Conservation (phyloP, 1,284 basidiomycete genomes). For the Boletus semigastroideus region DNA sequence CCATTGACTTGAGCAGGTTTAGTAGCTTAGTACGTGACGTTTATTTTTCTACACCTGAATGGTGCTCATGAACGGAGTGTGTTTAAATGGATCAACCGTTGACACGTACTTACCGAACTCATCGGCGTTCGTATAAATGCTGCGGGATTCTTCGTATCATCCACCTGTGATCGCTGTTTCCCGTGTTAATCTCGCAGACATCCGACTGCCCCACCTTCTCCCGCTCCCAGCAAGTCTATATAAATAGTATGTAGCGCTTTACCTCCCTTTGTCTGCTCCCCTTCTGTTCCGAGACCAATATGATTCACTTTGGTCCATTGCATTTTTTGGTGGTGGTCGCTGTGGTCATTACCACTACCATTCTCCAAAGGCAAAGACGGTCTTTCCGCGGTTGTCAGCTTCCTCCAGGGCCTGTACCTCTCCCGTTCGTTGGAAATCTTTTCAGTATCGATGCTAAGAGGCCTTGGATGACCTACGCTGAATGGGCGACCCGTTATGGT, state of each 20-base stretch:
- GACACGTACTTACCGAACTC: too few species aligned
- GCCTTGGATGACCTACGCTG: conserved; percentile 24
- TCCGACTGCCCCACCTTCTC: background rate
- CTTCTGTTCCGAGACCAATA: background rate
- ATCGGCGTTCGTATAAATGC: too few species aligned
- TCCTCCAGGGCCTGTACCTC: conserved; percentile 22
- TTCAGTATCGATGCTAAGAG: conserved; percentile 20
- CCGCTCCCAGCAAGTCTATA: background rate
- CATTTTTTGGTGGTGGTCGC: conserved; percentile 3
- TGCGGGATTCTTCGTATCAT: too few species aligned
- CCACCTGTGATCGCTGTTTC: too few species aligned
- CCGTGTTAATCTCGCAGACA: too few species aligned
- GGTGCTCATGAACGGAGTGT: too few species aligned
- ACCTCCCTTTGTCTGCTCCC: background rate
- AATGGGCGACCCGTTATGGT: conserved; percentile 25
- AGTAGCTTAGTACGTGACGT: too few species aligned
- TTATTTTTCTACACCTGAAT: too few species aligned
- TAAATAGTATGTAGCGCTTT: background rate
- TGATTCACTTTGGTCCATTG: background rate
- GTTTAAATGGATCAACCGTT: too few species aligned
- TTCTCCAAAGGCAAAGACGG: conserved; percentile 8
- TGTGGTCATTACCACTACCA: background rate
- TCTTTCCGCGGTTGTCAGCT: conserved; percentile 6
- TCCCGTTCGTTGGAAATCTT: conserved; percentile 25
- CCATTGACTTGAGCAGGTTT: too few species aligned